Base-by-base conservation (phyloP, 2,329 filamentous ascomycete species). In the Fusarium solani-melongenae region DNA sequence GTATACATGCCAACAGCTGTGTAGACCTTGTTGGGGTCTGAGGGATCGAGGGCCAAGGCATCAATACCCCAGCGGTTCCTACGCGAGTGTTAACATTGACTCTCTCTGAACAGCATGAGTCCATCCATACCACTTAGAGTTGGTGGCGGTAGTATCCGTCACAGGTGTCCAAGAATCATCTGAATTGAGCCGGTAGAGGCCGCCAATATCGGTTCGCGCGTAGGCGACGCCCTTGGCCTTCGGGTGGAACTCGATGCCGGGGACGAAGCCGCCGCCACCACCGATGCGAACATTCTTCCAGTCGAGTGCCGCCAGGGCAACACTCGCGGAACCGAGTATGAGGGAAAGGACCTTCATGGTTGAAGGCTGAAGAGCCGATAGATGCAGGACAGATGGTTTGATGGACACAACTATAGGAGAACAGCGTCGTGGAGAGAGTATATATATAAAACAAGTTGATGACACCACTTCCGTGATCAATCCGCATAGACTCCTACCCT, bases 1-100 rank as follows among this genome's bases (percentile, higher is more conserved):
- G 88, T 91, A 77, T 91, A 91, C 82, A 88, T 84, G 64, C 89
- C 88, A 1, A 87, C 84, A 0, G 88, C 88, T 2, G 88, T 83
- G 71, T 88, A 90, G 1, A 91, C 82, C 60, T 86, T 85, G 65
- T 85, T 81, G 4, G 86, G 79, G 59, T 90, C 83, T 29, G 87
- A 82, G 1, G 88, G 86, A 67, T 91, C 89, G 0, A 89, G 81
- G 2, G 88, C 89, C 11, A 91, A 68, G 1, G 88, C 87, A 72
- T 90, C 88, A 14, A 89, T 80, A 7, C 88, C 89, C 88, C 88
- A 91, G 64, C 86, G 83, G 71, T 86, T 83, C 87, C 86, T 88
- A 17, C 3, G 1, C 6, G 5, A 33, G 29, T 29, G 34, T 73
- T 17, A 73, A 31, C 5, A 41, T 6, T 1, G 15, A 27, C 7